Base-by-base conservation (phyloP, 106 monocot genomes). In the Allium fistulosum region DNA sequence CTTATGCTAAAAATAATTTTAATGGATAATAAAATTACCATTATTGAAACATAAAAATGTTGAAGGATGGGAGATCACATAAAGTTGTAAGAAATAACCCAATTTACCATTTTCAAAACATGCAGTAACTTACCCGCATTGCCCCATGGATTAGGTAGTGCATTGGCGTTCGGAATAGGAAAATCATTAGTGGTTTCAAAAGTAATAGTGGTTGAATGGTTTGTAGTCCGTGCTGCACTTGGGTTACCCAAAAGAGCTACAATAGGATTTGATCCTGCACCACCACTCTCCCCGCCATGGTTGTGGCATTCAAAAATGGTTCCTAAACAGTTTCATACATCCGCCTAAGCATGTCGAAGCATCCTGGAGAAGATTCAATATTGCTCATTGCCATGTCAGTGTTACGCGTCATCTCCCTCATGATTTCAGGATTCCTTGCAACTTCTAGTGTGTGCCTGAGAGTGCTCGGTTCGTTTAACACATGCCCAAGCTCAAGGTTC, bases 361-460 rank as follows among this genome's bases (percentile, higher is more conserved):
- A 92, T 83, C 93, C 92, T 63, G 97, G 97, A 46, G 92, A 90
- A 57, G 92, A 87, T 68, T 99, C 97, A 48, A 99, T 99, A 68
- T 93, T 99, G 69, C 97, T 99, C 97, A 99, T 99, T 17, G 93
- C 97, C 74, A 92, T 80, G 66, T 99, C 97, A 46, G 97, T 99
- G 72, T 99, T 99, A 9, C 97, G 77, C 97, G 89, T 99, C 87
- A 99, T 88, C 73, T 99, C 97, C 69, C 97, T 87, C 97, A 99
- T 99, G 12, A 99, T 80, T 69, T 99, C 97, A 47, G 97, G 97
- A 74, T 99, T 99, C 59, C 97, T 86, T 62, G 87, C 85, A 52
- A 84, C 92, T 78, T 99, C 93, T 18, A 99, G 53, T 51, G 93
- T 93, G 71, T 99, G 97, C 26, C n/a, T n/a, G n/a, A n/a, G n/a